These are phyloP conservation scores for Fomitopsis betulina DNA, from an alignment of 1,284 basidiomycete species.

Conservation along the genomic window DNA sequence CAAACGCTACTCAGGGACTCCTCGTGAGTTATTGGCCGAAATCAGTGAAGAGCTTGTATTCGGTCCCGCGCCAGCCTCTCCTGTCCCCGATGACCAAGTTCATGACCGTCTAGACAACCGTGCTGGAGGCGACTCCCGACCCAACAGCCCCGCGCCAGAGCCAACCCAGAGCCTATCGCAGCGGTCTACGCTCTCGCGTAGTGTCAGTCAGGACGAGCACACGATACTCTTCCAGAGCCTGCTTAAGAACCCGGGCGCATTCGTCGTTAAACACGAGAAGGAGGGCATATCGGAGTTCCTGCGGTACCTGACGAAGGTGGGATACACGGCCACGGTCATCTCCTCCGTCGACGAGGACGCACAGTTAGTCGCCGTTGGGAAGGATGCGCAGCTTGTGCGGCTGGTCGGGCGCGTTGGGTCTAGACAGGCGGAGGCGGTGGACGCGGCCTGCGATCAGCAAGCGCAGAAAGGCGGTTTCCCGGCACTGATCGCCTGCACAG, in stretches of 20 bases:
- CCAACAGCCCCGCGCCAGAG: not conserved
- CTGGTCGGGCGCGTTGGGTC: conserved; percentile 1
- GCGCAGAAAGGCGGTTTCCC: not conserved
- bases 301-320: not conserved
- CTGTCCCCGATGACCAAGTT: not conserved
- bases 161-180: not conserved
- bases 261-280: not conserved
- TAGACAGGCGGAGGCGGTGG: conserved; percentile 5
- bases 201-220: conserved; percentile 4
- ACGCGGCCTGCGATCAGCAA: conserved; percentile 2
- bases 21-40: not conserved
- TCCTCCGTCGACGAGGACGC: not conserved
- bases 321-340: not conserved
- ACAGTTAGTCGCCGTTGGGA: conserved; percentile 5
- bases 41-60: not conserved
- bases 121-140: not conserved
- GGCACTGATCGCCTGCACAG: not conserved
- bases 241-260: not conserved
- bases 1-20: not conserved
- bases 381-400: conserved; percentile 2
- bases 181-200: conserved; percentile 1
- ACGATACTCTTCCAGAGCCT: conserved; percentile 2
- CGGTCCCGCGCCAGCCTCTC: not conserved
- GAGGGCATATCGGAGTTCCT: conserved; percentile 1
- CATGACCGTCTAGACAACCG: not conserved